A percentile compares a stretch with the other conserved stretches of the same genome.
Evolutionary conservation across 345 rosid species (phyloP).

Genomic region (Populus deltoides): DNA sequence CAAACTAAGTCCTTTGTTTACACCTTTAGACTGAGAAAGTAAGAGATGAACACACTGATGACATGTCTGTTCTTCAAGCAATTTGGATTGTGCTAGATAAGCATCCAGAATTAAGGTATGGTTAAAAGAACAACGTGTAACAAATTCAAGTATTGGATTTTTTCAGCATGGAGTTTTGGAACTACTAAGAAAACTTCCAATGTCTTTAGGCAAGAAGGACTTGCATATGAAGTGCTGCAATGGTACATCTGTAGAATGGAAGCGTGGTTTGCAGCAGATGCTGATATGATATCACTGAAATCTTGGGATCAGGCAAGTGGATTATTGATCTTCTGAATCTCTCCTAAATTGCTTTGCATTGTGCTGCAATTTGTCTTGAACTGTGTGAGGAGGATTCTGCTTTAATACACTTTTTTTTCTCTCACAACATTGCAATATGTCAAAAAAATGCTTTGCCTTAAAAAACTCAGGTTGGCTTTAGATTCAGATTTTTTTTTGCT

Average conservation of each 20-base stretch:
- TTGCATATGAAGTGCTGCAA: slow-evolving; percentile 75
- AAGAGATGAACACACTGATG: slow-evolving; percentile 62
- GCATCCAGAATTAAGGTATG: slow-evolving; percentile 75
- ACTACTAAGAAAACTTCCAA: slow-evolving; percentile 15
- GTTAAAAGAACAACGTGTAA: not conserved
- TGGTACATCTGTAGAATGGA: slow-evolving; percentile 95
- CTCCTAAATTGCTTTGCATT: not conserved
- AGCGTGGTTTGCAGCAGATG: slow-evolving; percentile 96
- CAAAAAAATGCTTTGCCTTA: not conserved
- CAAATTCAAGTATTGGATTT: not conserved
- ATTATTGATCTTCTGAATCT: not conserved
- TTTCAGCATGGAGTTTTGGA: not conserved
- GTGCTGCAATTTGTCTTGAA: not conserved
- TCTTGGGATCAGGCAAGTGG: slow-evolving; percentile 85
- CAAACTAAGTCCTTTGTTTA: slow-evolving; percentile 14
- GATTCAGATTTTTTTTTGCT: not conserved
- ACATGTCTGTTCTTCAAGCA: slow-evolving; percentile 87
- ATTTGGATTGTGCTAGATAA: slow-evolving; percentile 63
- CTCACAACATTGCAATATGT: not conserved
- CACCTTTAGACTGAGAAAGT: slow-evolving; percentile 65
- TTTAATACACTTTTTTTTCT: not conserved
- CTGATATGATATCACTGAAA: slow-evolving; percentile 77
- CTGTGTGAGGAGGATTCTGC: not conserved
- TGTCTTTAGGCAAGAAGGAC: slow-evolving; percentile 61
- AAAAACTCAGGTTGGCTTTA: not conserved